These are phyloP conservation scores for Dendrocalamus latiflorus DNA, from an alignment of 202 grass and related monocot species.

Conservation along the genomic window DNA sequence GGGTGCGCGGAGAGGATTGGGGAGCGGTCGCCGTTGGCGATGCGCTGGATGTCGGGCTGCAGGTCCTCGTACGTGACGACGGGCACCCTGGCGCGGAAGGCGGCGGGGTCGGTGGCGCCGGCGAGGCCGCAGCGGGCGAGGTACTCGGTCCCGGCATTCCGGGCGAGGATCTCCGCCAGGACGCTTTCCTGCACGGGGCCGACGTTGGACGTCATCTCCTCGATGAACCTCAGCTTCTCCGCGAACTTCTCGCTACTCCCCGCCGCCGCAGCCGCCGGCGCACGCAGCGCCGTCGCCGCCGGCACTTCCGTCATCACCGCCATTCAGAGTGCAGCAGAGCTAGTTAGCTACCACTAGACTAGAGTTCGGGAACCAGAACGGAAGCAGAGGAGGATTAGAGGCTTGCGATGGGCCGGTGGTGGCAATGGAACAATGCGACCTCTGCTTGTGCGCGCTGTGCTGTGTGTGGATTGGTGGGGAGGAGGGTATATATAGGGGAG, in stretches of 20 bases:
- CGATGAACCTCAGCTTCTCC: constrained; percentile 74
- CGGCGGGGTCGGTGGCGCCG: constrained; percentile 43
- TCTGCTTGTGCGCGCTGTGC: neutral
- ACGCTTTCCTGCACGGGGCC: constrained; percentile 59
- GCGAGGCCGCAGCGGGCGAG: constrained; percentile 46
- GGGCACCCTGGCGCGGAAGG: constrained; percentile 56
- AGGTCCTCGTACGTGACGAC: constrained; percentile 77
- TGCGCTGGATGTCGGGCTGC: constrained; percentile 70
- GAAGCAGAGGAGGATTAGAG: neutral
- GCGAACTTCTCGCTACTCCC: constrained; percentile 39
- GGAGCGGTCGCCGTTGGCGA: constrained; percentile 79
- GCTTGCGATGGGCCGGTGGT: neutral
- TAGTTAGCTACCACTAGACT: neutral
- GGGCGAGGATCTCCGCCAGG: constrained; percentile 57
- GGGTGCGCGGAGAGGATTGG: constrained; percentile 71
- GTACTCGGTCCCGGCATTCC: constrained; percentile 75
- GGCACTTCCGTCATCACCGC: constrained; percentile 53
- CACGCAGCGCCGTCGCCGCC: constrained; percentile 29
- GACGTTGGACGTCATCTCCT: constrained; percentile 54
- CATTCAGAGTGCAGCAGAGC: constrained; percentile 30
- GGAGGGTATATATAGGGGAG: constrained; percentile 45
- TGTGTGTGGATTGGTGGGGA: neutral
- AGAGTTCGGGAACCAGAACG: neutral
- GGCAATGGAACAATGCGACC: neutral
- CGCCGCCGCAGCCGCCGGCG: neutral